phyloP scores from a whole-genome alignment of 148 eudicot genomes.

The Hydrangea macrophylla region DNA sequence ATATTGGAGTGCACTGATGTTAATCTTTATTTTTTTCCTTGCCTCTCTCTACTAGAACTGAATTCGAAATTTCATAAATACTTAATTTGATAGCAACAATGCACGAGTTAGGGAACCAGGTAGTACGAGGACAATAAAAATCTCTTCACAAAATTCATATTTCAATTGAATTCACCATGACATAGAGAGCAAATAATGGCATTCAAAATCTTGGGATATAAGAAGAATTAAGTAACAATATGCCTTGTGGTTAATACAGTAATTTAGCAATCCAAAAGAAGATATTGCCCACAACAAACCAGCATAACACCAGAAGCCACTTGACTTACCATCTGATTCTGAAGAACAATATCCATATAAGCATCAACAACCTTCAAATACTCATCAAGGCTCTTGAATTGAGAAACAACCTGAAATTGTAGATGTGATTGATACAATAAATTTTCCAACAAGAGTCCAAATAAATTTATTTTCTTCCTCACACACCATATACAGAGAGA shows the following conservation, averaged over 20 bases:
- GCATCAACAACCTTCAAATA: conserved; percentile 66
- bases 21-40: too few relatives aligned
- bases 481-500: too few relatives aligned
- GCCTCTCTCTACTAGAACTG: too few relatives aligned
- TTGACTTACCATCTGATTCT: conserved; percentile 65
- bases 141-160: background rate
- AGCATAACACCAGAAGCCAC: conserved; percentile 7
- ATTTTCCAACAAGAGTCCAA: background rate
- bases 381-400: conserved; percentile 40
- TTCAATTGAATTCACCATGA: background rate
- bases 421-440: background rate
- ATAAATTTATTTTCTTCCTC: background rate
- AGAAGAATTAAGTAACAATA: background rate
- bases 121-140: background rate
- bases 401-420: conserved; percentile 48
- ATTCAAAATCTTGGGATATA: background rate
- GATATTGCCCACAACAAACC: background rate
- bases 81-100: too few relatives aligned
- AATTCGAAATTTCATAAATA: too few relatives aligned
- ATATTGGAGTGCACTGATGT: too few relatives aligned
- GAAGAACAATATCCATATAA: conserved; percentile 61
- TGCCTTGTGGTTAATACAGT: background rate
- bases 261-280: background rate
- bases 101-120: background rate
- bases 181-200: background rate